These are phyloP conservation scores for Fusarium siculi DNA, from an alignment of 2,329 filamentous ascomycete genomes.

Conservation along the genomic window DNA sequence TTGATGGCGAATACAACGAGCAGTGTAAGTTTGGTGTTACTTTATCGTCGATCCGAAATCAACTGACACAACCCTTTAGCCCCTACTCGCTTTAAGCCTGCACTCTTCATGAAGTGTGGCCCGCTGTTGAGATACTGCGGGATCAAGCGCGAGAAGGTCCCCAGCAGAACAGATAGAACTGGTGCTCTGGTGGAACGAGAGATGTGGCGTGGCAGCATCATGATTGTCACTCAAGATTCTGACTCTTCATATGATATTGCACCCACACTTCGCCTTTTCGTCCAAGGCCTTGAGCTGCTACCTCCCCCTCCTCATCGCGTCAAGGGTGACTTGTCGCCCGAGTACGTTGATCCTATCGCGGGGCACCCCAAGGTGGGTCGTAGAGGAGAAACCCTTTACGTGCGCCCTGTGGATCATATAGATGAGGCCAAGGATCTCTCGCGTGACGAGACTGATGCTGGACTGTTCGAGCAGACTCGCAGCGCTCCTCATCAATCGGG, in stretches of 20 bases:
- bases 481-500: conserved; percentile 61
- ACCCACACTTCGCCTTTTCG: conserved; percentile 85
- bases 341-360: conserved; percentile 90
- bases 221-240: conserved; percentile 92
- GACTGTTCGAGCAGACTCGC: conserved; percentile 78
- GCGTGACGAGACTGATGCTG: conserved; percentile 79
- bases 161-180: conserved; percentile 44
- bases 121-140: conserved; percentile 92
- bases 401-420: conserved; percentile 88
- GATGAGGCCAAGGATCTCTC: conserved; percentile 83
- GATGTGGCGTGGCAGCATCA: conserved; percentile 91
- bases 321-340: conserved; percentile 73
- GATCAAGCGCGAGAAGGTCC: conserved; percentile 71
- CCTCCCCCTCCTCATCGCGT: conserved; percentile 80
- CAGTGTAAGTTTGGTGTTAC: conserved; percentile 56
- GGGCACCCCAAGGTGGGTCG: conserved; percentile 88
- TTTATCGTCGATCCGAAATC: not conserved
- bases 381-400: conserved; percentile 86
- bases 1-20: conserved; percentile 75
- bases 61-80: conserved; percentile 48
- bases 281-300: conserved; percentile 84
- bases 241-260: conserved; percentile 83
- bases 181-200: conserved; percentile 67
- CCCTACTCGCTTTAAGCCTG: conserved; percentile 82
- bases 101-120: conserved; percentile 87